A percentile compares a stretch with the other conserved stretches of the same genome.
Evolutionary conservation across 306 rosid genomes (phyloP).

Genomic region (Herpetospermum pedunculosum): DNA sequence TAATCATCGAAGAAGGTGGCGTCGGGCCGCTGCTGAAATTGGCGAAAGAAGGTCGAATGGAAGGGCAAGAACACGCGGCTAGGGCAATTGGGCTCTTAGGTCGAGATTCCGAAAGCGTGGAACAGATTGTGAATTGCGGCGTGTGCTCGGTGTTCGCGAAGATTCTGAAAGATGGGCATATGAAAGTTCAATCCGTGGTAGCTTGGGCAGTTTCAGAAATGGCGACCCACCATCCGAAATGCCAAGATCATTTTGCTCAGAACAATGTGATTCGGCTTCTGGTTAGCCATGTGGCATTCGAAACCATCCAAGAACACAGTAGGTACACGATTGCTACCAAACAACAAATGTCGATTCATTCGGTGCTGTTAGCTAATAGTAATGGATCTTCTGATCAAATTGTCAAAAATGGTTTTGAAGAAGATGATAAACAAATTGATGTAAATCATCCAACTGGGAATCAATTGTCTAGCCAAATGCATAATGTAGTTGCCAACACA

Average conservation of each 20-base stretch:
- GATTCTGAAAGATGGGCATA: conserved; percentile 62
- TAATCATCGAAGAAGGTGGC: conserved; percentile 67
- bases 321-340: conserved; percentile 36
- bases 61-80: conserved; percentile 60
- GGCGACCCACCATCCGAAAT: conserved; percentile 50
- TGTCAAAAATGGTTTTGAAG: not conserved
- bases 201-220: conserved; percentile 68
- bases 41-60: conserved; percentile 43
- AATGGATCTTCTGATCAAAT: not conserved
- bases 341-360: conserved; percentile 41
- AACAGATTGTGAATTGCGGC: conserved; percentile 50
- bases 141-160: conserved; percentile 52
- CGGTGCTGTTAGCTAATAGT: conserved; percentile 35
- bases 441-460: conserved; percentile 23
- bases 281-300: conserved; percentile 68
- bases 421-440: not conserved
- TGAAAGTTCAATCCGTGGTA: conserved; percentile 52
- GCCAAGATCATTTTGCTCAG: conserved; percentile 65
- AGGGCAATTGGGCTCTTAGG: conserved; percentile 58
- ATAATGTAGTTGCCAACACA: conserved; percentile 15
- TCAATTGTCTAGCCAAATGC: conserved; percentile 17
- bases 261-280: conserved; percentile 56
- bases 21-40: conserved; percentile 42
- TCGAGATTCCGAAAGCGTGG: conserved; percentile 54
- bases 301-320: conserved; percentile 71